Conservation (phyloP, 2,329 filamentous ascomycete species). For the Anthostomella pinea region DNA sequence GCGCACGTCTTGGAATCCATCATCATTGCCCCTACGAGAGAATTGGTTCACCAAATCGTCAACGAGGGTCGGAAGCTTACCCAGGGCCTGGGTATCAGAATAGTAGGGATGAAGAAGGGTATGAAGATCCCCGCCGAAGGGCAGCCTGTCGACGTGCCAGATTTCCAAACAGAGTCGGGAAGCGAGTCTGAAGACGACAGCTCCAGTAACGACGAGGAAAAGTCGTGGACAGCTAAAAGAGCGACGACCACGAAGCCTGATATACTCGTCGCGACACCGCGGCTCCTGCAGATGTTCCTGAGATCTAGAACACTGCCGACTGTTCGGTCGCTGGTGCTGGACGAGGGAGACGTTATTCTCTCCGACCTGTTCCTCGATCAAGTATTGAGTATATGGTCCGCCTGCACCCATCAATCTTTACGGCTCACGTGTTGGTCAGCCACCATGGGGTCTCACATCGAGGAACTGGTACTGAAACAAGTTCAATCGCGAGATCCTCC, state of each 20-base stretch:
- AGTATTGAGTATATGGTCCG: conserved; percentile 78
- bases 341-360: conserved; percentile 93
- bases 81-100: conserved; percentile 71
- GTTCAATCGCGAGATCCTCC: conserved; percentile 52
- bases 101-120: conserved; percentile 81
- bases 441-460: conserved; percentile 92
- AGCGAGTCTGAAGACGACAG: conserved; percentile 22
- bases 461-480: conserved; percentile 70
- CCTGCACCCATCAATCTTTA: conserved; percentile 68
- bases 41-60: conserved; percentile 75
- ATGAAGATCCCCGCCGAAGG: conserved; percentile 62
- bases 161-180: conserved; percentile 19
- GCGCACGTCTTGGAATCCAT: conserved; percentile 60
- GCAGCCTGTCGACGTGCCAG: conserved; percentile 17
- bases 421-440: conserved; percentile 88
- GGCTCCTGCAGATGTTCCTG: conserved; percentile 74
- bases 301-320: conserved; percentile 56
- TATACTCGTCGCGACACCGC: conserved; percentile 76
- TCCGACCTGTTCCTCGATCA: conserved; percentile 89
- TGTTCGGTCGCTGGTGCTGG: conserved; percentile 74
- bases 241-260: conserved; percentile 65
- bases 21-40: conserved; percentile 75
- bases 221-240: too few species aligned
- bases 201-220: conserved; percentile 33
- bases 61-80: conserved; percentile 84